Conservation (phyloP, 768 basidiomycete genomes). For the Boletus barrowsii region DNA sequence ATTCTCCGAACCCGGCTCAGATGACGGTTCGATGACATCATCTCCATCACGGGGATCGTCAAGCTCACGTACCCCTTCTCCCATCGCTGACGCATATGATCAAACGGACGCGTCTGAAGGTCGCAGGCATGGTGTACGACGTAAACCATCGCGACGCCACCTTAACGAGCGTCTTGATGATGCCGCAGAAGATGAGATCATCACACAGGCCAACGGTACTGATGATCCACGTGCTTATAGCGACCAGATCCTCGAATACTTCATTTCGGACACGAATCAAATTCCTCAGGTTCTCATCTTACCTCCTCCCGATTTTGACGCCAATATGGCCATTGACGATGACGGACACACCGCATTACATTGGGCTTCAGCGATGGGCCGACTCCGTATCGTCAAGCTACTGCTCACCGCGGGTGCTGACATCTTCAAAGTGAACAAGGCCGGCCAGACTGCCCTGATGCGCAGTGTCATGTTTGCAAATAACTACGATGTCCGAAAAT, state of each 20-base stretch:
- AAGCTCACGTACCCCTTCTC: slow-evolving; percentile 92
- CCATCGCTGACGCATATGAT: slow-evolving; percentile 52
- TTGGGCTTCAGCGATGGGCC: slow-evolving; percentile 99
- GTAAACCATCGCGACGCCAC: slow-evolving; percentile 48
- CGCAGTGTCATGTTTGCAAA: slow-evolving; percentile 99
- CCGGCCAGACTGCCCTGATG: slow-evolving; percentile 97
- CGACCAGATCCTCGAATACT: slow-evolving; percentile 96
- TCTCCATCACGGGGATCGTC: slow-evolving; percentile 82
- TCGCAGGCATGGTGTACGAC: slow-evolving; percentile 37
- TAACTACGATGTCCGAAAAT: slow-evolving; percentile 99
- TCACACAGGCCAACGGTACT: slow-evolving; percentile 40
- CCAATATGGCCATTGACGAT: slow-evolving; percentile 96
- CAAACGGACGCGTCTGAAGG: slow-evolving; percentile 25
- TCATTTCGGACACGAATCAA: slow-evolving; percentile 94
- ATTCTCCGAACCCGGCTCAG: slow-evolving; percentile 69
- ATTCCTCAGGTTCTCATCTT: slow-evolving; percentile 83
- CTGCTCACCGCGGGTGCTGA: slow-evolving; percentile 92
- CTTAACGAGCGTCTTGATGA: slow-evolving; percentile 46
- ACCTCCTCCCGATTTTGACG: slow-evolving; percentile 89
- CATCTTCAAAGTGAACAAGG: slow-evolving; percentile 94
- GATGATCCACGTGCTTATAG: slow-evolving; percentile 73
- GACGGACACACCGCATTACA: slow-evolving; percentile 96
- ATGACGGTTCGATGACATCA: slow-evolving; percentile 88
- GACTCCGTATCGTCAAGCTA: slow-evolving; percentile 92
- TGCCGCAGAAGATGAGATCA: slow-evolving; percentile 41